These are phyloP conservation scores for Neurospora sp. DNA, from an alignment of 495 filamentous ascomycete genomes.

Conservation along the genomic window DNA sequence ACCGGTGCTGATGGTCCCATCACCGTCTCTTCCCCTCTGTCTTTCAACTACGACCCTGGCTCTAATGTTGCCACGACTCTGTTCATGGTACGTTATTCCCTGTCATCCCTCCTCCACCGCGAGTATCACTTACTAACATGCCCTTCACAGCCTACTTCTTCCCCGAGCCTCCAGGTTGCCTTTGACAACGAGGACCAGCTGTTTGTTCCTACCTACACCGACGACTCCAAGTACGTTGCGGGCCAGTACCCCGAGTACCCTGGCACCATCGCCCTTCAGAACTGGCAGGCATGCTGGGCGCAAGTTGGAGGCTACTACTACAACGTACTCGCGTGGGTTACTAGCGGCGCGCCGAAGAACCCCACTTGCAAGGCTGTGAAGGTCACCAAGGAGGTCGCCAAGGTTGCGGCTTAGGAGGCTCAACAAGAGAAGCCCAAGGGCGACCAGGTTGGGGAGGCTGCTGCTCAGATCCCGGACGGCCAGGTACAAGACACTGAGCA, in stretches of 20 bases:
- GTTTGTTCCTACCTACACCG: constrained; percentile 33
- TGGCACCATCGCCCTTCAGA: constrained; percentile 15
- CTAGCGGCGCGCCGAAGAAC: constrained; percentile 38
- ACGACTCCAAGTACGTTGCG: constrained; percentile 27
- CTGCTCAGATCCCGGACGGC: neutral
- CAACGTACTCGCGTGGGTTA: constrained; percentile 40
- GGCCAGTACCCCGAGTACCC: constrained; percentile 10
- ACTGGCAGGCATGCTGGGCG: constrained; percentile 45
- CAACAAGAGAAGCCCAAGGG: neutral
- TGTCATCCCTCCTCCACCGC: constrained; percentile 28
- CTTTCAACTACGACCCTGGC: constrained; percentile 27
- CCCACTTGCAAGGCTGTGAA: constrained; percentile 43
- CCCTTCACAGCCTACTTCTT: neutral
- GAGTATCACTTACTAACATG: constrained; percentile 42
- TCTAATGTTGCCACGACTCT: constrained; percentile 42
- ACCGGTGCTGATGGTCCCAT: constrained; percentile 16
- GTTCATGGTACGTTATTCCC: constrained; percentile 20
- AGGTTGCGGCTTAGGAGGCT: neutral
- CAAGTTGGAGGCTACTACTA: constrained; percentile 42
- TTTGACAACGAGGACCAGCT: constrained; percentile 34
- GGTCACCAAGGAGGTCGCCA: constrained; percentile 11
- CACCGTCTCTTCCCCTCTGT: constrained; percentile 27
- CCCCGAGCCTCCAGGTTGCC: constrained; percentile 19
- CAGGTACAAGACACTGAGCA: neutral
- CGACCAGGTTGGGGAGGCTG: neutral